Conservation (phyloP, 164 flowering plant genomes). For the Aristolochia fimbriata region DNA sequence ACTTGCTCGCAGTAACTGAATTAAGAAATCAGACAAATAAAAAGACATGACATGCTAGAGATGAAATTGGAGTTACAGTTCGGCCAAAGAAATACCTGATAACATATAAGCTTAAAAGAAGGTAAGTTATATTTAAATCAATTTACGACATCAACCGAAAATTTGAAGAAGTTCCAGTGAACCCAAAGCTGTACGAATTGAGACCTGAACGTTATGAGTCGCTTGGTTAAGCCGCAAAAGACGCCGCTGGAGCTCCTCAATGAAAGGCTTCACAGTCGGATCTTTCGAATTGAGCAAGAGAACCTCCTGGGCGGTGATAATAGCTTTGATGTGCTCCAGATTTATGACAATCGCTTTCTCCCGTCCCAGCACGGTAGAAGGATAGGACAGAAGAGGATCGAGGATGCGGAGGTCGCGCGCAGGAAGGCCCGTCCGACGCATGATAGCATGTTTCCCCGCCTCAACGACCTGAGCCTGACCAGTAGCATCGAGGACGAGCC, state of each 20-base stretch:
- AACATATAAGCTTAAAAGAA: too few relatives aligned
- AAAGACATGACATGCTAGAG: too few relatives aligned
- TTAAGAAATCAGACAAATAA: too few relatives aligned
- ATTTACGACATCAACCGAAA: too few relatives aligned
- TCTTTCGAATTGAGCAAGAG: constrained; percentile 67
- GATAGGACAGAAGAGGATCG: constrained; percentile 80
- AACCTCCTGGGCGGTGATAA: constrained; percentile 86
- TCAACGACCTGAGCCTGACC: constrained; percentile 73
- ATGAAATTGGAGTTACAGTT: too few relatives aligned
- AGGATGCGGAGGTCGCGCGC: constrained; percentile 87
- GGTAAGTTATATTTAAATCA: too few relatives aligned
- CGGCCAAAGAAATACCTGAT: too few relatives aligned
- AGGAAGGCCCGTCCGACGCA: constrained; percentile 87
- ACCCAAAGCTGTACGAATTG: too few relatives aligned
- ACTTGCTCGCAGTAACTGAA: too few relatives aligned
- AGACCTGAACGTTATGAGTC: constrained; percentile 24
- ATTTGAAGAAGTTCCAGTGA: too few relatives aligned
- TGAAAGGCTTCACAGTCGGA: constrained; percentile 69
- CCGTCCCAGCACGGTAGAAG: constrained; percentile 78
- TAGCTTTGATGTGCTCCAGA: constrained; percentile 93
- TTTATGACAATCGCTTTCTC: constrained; percentile 90
- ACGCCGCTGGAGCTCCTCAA: constrained; percentile 69
- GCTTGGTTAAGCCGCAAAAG: constrained; percentile 53
- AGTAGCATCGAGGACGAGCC: constrained; percentile 56
- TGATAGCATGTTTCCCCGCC: constrained; percentile 81